Conservation (phyloP, 768 basidiomycete genomes). For the Coprinopsis sp. region DNA sequence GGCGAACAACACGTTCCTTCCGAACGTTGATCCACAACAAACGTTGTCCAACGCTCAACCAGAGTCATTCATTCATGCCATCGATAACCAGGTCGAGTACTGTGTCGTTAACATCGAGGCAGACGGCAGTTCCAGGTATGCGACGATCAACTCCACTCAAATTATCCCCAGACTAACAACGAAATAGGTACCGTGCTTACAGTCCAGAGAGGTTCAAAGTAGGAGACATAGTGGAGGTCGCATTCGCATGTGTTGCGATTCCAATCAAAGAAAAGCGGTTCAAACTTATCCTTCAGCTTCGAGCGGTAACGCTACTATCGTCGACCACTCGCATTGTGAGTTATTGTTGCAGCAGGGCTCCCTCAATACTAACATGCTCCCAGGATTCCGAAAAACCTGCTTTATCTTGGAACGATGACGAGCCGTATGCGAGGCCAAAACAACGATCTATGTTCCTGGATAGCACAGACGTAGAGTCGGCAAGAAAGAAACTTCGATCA, state of each 20-base stretch:
- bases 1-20: background rate
- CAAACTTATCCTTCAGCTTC: too few species aligned
- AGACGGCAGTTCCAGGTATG: background rate
- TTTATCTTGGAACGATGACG: too few species aligned
- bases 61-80: too few species aligned
- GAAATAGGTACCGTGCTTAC: background rate
- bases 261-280: background rate
- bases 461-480: too few species aligned
- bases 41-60: background rate
- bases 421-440: too few species aligned
- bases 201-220: background rate
- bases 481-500: too few species aligned
- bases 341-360: too few species aligned
- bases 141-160: background rate
- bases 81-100: background rate
- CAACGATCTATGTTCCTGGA: too few species aligned
- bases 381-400: too few species aligned
- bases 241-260: background rate
- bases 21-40: background rate
- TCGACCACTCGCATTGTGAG: too few species aligned
- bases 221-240: background rate
- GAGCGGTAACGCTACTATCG: too few species aligned
- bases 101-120: background rate
- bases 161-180: background rate
- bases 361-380: too few species aligned